Evolutionary conservation across 352 stramenopile species (phyloP).

Genomic region (Pythium phragmiticola): DNA sequence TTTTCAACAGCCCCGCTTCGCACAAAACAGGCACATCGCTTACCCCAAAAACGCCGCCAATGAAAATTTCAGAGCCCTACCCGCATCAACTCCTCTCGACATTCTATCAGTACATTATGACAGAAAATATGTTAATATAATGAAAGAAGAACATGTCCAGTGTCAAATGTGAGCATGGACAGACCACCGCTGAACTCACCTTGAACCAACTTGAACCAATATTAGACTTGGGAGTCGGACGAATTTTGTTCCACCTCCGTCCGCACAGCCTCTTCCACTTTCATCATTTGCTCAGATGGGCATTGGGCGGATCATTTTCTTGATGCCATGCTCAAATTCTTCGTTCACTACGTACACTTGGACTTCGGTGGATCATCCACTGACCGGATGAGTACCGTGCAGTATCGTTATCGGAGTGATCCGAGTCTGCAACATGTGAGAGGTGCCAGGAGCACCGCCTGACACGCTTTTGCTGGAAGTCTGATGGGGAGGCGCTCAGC

Average conservation of each 20-base stretch:
- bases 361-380: too few relatives aligned
- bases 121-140: background rate
- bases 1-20: slow-evolving; percentile 8
- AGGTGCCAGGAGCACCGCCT: too few relatives aligned
- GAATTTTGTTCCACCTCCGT: slow-evolving; percentile 2
- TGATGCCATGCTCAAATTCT: background rate
- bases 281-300: background rate
- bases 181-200: slow-evolving; percentile 26
- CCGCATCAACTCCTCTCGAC: slow-evolving; percentile 15
- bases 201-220: slow-evolving; percentile 6
- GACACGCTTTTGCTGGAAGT: too few relatives aligned
- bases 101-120: slow-evolving; percentile 13
- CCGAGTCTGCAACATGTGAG: too few relatives aligned
- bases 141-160: slow-evolving; percentile 18
- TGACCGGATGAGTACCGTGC: background rate
- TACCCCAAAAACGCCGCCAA: slow-evolving; percentile 23
- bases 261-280: background rate
- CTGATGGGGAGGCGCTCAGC: too few relatives aligned
- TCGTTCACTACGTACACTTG: too few relatives aligned
- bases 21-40: slow-evolving; percentile 15
- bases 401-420: background rate
- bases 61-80: slow-evolving; percentile 81
- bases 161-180: slow-evolving; percentile 30
- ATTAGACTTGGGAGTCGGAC: slow-evolving; percentile 8
- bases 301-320: slow-evolving; percentile 2